phyloP scores from a whole-genome alignment of 2,329 filamentous ascomycete genomes.

The Aspergillus sojae region DNA sequence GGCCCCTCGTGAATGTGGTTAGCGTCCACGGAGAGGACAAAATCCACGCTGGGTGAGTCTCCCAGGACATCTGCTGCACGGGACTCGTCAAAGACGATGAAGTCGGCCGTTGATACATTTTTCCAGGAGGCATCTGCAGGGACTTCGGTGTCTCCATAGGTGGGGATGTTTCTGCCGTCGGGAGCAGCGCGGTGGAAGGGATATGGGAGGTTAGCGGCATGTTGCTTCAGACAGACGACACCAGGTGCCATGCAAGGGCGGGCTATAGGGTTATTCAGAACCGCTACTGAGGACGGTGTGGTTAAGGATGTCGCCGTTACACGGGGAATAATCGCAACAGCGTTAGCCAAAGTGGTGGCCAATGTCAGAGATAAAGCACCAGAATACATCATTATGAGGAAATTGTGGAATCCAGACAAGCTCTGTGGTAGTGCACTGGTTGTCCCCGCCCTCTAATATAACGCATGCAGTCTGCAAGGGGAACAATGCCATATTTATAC shows the following conservation, averaged over 20 bases:
- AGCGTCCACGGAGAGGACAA: constrained; percentile 5
- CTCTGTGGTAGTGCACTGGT: background rate
- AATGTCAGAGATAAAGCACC: background rate
- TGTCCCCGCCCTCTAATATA: no score
- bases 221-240: background rate
- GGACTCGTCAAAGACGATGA: constrained; percentile 9
- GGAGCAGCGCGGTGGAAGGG: background rate
- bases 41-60: constrained; percentile 2
- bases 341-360: background rate
- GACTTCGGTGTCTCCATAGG: background rate
- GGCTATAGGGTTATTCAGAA: background rate
- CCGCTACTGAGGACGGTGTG: background rate
- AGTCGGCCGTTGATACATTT: background rate
- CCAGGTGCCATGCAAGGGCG: background rate
- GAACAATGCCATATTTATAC: background rate
- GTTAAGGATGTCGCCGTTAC: background rate
- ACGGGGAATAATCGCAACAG: background rate
- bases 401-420: background rate
- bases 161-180: background rate
- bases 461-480: background rate
- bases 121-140: background rate
- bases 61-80: constrained; percentile 2
- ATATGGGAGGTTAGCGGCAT: background rate
- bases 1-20: constrained; percentile 5
- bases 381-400: background rate